phyloP scores from a whole-genome alignment of 768 basidiomycete genomes.

The Hericium rajendrae region DNA sequence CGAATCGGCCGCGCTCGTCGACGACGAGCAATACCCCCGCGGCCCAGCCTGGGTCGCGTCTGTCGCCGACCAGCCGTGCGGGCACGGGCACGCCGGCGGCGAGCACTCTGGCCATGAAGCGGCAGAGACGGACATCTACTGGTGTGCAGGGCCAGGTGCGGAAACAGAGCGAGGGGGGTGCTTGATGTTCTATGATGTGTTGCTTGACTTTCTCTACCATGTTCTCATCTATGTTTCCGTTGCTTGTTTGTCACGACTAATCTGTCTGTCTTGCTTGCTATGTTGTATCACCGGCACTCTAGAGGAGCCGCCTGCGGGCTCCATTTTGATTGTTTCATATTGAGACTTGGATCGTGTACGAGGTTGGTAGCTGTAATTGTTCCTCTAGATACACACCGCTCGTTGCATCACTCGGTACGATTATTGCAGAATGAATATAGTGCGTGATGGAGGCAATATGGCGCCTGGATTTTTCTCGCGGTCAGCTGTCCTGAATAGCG shows the following conservation, averaged over 20 bases:
- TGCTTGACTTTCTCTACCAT: background rate
- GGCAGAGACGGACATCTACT: slow-evolving; percentile 67
- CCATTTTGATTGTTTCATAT: background rate
- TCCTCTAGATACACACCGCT: too few species aligned
- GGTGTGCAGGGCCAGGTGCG: slow-evolving; percentile 8
- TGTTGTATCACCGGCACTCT: background rate
- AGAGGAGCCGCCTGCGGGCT: background rate
- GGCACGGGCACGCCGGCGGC: slow-evolving; percentile 17
- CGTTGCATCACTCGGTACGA: too few species aligned
- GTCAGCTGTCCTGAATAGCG: background rate
- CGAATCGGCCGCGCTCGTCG: slow-evolving; percentile 59
- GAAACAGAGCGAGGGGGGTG: slow-evolving; percentile 6
- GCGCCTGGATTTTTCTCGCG: background rate
- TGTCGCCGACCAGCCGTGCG: slow-evolving; percentile 24
- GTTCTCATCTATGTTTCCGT: background rate
- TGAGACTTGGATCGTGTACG: background rate
- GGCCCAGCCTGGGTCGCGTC: slow-evolving; percentile 33
- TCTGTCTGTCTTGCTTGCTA: background rate
- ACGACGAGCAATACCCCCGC: slow-evolving; percentile 52
- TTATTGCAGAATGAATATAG: too few species aligned
- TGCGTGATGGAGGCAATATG: background rate
- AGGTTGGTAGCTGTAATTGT: too few species aligned
- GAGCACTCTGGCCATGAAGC: slow-evolving; percentile 47
- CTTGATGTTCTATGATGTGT: slow-evolving; percentile 1
- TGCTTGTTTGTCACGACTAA: background rate